These are phyloP conservation scores for Russula sp. DNA, from an alignment of 768 basidiomycete genomes.

Conservation along the genomic window DNA sequence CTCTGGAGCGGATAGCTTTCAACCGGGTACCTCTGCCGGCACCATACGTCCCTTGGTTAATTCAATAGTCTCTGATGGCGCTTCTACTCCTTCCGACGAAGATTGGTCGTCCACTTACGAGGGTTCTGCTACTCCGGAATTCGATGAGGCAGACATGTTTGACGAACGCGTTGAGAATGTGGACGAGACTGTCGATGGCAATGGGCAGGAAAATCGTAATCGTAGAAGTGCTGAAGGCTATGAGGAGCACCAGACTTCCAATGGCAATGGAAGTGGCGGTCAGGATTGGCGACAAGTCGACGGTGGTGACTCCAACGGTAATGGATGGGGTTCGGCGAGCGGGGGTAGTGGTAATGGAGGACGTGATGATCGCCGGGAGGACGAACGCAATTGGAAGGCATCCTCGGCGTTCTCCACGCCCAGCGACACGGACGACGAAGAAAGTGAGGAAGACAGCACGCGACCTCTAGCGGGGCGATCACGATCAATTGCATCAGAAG, in stretches of 20 bases:
- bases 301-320: conserved; percentile 29
- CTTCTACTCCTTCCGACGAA: conserved; percentile 17
- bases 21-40: conserved; percentile 44
- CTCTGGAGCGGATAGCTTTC: conserved; percentile 28
- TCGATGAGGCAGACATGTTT: conserved; percentile 11
- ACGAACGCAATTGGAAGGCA: conserved; percentile 29
- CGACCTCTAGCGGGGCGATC: background rate
- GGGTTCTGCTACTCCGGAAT: conserved; percentile 15
- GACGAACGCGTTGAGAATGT: background rate
- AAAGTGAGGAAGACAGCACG: conserved; percentile 37
- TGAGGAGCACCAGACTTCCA: conserved; percentile 2
- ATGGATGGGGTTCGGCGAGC: conserved; percentile 19
- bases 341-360: conserved; percentile 26
- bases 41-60: conserved; percentile 35
- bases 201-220: background rate
- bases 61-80: conserved; percentile 12
- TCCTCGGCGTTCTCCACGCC: conserved; percentile 29
- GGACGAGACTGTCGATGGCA: conserved; percentile 9
- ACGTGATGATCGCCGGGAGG: conserved; percentile 39
- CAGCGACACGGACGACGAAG: conserved; percentile 35
- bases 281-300: conserved; percentile 25
- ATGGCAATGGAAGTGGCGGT: conserved; percentile 16
- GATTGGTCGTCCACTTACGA: conserved; percentile 9
- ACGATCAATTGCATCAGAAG: conserved; percentile 13
- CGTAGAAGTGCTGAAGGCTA: background rate